Percentiles rank a stretch among this genome's conserved stretches.
Evolutionary conservation across 805 yeast genomes (phyloP).

Genomic region (Saturnispora saitoi): DNA sequence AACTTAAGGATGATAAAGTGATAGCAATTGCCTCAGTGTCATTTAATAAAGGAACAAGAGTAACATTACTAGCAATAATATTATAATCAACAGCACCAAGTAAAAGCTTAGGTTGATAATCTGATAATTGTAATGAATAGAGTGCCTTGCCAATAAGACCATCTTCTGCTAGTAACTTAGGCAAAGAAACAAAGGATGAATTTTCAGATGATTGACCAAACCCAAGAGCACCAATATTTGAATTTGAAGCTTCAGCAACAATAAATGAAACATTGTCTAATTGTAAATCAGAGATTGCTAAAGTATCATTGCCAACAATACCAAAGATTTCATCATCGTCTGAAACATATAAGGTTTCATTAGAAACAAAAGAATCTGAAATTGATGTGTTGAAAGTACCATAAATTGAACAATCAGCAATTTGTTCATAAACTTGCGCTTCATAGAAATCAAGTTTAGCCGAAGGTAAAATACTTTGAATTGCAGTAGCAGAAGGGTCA

Average conservation of each 20-base stretch:
- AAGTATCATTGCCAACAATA: slow-evolving; percentile 10
- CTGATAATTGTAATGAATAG: slow-evolving; percentile 10
- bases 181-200: slow-evolving; percentile 11
- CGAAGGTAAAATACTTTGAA: not conserved
- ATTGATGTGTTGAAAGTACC: slow-evolving; percentile 11
- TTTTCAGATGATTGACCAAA: slow-evolving; percentile 11
- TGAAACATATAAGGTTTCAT: slow-evolving; percentile 2
- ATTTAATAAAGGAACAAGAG: slow-evolving; percentile 13
- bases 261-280: slow-evolving; percentile 9
- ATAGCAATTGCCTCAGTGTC: slow-evolving; percentile 11
- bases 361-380: slow-evolving; percentile 8
- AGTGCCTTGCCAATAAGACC: slow-evolving; percentile 11
- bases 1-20: slow-evolving; percentile 12
- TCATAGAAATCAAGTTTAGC: not conserved
- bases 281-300: not conserved
- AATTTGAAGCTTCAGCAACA: slow-evolving; percentile 11
- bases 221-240: slow-evolving; percentile 16
- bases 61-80: slow-evolving; percentile 4
- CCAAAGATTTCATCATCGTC: slow-evolving; percentile 10
- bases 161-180: slow-evolving; percentile 8
- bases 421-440: not conserved
- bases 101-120: not conserved
- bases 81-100: slow-evolving; percentile 14
- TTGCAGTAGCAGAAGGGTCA: slow-evolving; percentile 1
- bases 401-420: slow-evolving; percentile 11